Percentiles rank a stretch among this genome's conserved stretches.
These are phyloP conservation scores for Shiraia sp. DNA, from an alignment of 2,329 filamentous ascomycete species.

Conservation along the genomic window DNA sequence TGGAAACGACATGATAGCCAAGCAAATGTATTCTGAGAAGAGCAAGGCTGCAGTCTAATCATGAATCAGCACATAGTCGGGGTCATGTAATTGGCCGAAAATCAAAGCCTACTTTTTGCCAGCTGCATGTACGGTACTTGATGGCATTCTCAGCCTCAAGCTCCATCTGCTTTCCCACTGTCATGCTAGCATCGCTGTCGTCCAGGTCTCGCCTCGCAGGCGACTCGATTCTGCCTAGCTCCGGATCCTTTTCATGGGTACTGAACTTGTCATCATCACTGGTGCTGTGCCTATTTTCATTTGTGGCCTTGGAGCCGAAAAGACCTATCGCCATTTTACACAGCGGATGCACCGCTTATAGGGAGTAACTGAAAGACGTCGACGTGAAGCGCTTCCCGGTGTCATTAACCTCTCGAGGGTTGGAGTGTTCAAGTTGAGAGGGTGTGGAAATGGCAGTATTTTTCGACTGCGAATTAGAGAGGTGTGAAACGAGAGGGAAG, in stretches of 20 bases:
- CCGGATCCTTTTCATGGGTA: constrained; percentile 32
- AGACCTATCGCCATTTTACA: constrained; percentile 57
- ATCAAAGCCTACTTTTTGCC: constrained; percentile 70
- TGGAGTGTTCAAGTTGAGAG: neutral
- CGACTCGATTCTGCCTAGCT: constrained; percentile 49
- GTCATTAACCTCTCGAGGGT: constrained; percentile 45
- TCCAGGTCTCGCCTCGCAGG: constrained; percentile 34
- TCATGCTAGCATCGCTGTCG: constrained; percentile 47
- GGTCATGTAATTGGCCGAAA: neutral
- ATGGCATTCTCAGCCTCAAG: constrained; percentile 78
- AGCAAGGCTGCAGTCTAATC: constrained; percentile 78
- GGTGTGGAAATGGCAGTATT: constrained; percentile 1
- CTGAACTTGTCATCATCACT: constrained; percentile 18
- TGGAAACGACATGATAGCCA: constrained; percentile 93
- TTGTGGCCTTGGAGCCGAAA: constrained; percentile 23
- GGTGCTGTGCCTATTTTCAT: constrained; percentile 16
- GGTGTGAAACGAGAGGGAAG: neutral
- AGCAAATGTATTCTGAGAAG: constrained; percentile 93
- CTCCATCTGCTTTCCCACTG: constrained; percentile 70
- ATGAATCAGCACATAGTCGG: constrained; percentile 9
- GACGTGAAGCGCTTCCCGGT: constrained; percentile 31
- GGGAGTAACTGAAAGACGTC: constrained; percentile 45
- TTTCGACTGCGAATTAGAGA: constrained; percentile 2
- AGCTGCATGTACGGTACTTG: constrained; percentile 90
- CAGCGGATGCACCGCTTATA: constrained; percentile 51